Percentiles rank a stretch among this genome's conserved stretches.
phyloP scores from a whole-genome alignment of 345 rosid species.

The Gossypium anomalum region DNA sequence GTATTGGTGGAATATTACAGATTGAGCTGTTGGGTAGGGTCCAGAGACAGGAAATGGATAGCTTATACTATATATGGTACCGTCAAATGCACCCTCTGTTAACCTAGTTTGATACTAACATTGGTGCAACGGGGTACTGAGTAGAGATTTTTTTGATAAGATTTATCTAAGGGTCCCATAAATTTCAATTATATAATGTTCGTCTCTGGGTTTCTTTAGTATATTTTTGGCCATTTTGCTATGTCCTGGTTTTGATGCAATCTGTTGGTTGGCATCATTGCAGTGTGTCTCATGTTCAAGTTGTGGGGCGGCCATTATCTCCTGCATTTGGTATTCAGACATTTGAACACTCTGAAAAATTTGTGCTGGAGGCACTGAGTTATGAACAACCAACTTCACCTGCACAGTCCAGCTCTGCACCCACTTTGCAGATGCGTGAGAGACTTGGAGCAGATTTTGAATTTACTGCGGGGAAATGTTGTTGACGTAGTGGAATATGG shows the following conservation, averaged over 20 bases:
- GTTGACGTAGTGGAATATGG: constrained; percentile 31
- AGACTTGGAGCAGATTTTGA: constrained; percentile 48
- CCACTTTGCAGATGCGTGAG: constrained; percentile 24
- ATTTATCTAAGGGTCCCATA: not conserved
- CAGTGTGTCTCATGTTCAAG: constrained; percentile 70
- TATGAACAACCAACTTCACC: constrained; percentile 27
- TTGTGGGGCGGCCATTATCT: constrained; percentile 53
- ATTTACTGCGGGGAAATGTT: constrained; percentile 40
- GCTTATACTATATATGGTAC: constrained; percentile 80
- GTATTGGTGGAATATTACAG: constrained; percentile 75
- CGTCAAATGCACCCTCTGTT: constrained; percentile 12
- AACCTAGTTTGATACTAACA: not conserved
- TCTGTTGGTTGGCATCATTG: constrained; percentile 19
- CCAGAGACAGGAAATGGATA: constrained; percentile 81
- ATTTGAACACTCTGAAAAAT: constrained; percentile 44
- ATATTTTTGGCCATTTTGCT: not conserved
- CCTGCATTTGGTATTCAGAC: constrained; percentile 44
- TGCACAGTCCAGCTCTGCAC: constrained; percentile 9
- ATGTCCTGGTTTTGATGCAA: constrained; percentile 4
- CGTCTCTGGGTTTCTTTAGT: not conserved
- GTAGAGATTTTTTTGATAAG: not conserved
- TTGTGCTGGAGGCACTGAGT: constrained; percentile 46
- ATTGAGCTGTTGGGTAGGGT: constrained; percentile 83
- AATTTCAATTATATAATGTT: not conserved
- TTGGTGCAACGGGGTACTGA: not conserved